A percentile compares a stretch with the other conserved stretches of the same genome.
Evolutionary conservation across 169 alveolate species (phyloP).

Genomic region (Hammondia hammondi): DNA sequence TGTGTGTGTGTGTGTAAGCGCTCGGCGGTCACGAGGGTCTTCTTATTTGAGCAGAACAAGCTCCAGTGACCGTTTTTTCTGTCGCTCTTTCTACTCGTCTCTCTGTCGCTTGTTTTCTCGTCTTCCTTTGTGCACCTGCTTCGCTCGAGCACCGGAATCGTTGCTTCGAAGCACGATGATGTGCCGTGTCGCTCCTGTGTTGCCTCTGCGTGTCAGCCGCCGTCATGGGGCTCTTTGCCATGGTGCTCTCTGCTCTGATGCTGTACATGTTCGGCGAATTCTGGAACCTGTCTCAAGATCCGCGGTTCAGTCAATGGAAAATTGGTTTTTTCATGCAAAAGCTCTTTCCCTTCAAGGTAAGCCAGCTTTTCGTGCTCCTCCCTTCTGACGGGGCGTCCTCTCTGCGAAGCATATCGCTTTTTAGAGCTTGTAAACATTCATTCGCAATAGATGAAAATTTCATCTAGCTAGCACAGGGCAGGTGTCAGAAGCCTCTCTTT

Average conservation of each 20-base stretch:
- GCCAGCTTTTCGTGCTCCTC: not conserved
- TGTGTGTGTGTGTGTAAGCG: no score
- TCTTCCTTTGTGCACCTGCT: not conserved
- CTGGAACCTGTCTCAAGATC: slow-evolving; percentile 75
- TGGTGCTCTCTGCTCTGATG: slow-evolving; percentile 76
- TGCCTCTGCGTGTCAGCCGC: slow-evolving; percentile 66
- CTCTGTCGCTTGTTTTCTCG: not conserved
- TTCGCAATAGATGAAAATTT: no score
- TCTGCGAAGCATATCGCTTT: not conserved
- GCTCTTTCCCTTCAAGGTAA: slow-evolving; percentile 77
- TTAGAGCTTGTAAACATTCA: not conserved
- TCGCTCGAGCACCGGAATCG: not conserved
- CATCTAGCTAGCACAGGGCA: no score
- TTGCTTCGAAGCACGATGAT: not conserved
- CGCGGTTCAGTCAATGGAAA: slow-evolving; percentile 75
- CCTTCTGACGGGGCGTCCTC: not conserved
- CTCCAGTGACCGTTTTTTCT: no score
- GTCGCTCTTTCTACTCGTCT: not conserved
- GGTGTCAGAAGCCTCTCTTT: no score
- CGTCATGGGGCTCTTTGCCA: slow-evolving; percentile 75
- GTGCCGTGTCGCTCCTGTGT: not conserved
- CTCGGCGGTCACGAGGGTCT: no score
- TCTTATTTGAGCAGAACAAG: no score
- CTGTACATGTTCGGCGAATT: slow-evolving; percentile 78
- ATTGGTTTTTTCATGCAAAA: slow-evolving; percentile 76